Evolutionary conservation across 169 alveolate genomes (phyloP).

Genomic region (Plasmodium fragile): DNA sequence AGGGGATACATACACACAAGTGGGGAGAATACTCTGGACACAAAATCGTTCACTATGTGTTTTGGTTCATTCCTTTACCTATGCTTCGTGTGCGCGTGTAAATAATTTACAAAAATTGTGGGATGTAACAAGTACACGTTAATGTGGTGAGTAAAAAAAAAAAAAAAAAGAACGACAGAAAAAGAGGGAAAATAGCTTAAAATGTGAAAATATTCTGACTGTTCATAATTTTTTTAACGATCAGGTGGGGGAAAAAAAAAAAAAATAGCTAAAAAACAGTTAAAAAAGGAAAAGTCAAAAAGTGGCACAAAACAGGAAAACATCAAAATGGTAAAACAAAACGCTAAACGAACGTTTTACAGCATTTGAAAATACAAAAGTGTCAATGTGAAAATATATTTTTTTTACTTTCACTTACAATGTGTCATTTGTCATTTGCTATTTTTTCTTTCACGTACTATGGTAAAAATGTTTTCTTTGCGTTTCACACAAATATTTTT

Average conservation of each 20-base stretch:
- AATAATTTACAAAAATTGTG: background rate
- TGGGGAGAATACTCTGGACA: background rate
- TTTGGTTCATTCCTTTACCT: background rate
- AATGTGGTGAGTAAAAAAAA: background rate
- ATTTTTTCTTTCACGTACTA: background rate
- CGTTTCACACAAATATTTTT: background rate
- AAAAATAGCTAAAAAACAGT: background rate
- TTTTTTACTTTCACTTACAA: background rate
- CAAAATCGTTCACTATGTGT: background rate
- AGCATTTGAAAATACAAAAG: background rate
- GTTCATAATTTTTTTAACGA: background rate
- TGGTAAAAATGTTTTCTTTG: background rate
- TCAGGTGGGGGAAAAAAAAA: background rate
- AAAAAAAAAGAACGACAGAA: background rate
- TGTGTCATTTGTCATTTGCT: background rate
- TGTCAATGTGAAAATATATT: background rate
- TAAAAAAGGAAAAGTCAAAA: background rate
- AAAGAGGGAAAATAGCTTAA: background rate
- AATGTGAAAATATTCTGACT: constrained; percentile 2
- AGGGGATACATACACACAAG: background rate
- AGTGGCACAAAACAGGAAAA: background rate
- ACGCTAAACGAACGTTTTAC: background rate
- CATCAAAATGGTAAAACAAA: background rate
- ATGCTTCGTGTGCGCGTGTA: background rate
- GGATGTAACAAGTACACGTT: background rate